Conservation (phyloP, 2,329 filamentous ascomycete species). For the Cercospora zeae-maydis region DNA sequence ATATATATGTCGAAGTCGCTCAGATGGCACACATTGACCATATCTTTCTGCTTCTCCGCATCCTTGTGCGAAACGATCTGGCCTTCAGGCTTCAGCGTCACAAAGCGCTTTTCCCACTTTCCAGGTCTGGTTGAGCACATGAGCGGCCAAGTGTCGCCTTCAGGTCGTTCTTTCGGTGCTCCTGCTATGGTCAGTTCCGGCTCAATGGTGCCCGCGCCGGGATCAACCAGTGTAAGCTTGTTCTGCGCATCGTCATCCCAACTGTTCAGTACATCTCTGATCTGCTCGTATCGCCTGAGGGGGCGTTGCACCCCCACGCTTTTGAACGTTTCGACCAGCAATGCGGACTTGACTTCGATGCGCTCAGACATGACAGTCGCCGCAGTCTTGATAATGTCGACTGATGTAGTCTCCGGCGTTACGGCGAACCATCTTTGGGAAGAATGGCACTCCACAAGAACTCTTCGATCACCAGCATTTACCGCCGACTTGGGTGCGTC, state of each 20-base stretch:
- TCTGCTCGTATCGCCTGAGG: constrained; percentile 77
- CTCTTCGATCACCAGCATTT: constrained; percentile 73
- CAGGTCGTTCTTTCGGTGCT: constrained; percentile 62
- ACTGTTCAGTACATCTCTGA: constrained; percentile 85
- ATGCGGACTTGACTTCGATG: constrained; percentile 62
- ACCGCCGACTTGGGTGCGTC: constrained; percentile 78
- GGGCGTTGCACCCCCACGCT: constrained; percentile 76
- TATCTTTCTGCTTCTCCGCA: constrained; percentile 61
- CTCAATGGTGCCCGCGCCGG: constrained; percentile 51
- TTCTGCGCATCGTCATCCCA: constrained; percentile 84
- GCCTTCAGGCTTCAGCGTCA: constrained; percentile 69
- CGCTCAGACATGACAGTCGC: constrained; percentile 59
- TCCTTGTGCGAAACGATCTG: constrained; percentile 72
- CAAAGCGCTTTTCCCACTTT: constrained; percentile 83
- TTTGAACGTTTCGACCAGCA: constrained; percentile 74
- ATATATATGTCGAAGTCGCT: constrained; percentile 91
- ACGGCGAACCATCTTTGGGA: constrained; percentile 68
- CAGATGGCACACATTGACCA: constrained; percentile 71
- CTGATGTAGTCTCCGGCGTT: constrained; percentile 67
- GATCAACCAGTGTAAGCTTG: constrained; percentile 62
- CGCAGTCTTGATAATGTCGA: constrained; percentile 68
- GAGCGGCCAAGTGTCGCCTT: constrained; percentile 65
- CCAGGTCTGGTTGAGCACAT: constrained; percentile 77
- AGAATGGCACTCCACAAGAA: constrained; percentile 69
- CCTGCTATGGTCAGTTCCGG: constrained; percentile 62